phyloP scores from a whole-genome alignment of 2,329 filamentous ascomycete species.

The Thielaviopsis musarum region DNA sequence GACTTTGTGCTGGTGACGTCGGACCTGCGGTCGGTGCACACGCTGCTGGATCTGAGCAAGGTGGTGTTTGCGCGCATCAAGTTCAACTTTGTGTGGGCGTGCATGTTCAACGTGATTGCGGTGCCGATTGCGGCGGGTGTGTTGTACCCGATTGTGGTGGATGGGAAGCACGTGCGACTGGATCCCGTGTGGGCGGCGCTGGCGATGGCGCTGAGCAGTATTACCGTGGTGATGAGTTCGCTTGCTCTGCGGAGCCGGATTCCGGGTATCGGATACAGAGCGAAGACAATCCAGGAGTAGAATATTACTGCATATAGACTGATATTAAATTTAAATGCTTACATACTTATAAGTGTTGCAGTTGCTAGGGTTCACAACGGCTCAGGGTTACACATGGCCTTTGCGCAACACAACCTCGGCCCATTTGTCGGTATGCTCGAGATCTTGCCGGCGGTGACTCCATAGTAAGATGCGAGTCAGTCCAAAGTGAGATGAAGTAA shows the following conservation, averaged over 20 bases:
- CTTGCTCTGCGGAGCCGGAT: constrained; percentile 44
- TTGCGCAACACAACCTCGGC: too few relatives aligned
- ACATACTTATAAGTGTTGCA: too few relatives aligned
- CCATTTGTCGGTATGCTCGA: too few relatives aligned
- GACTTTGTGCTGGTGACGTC: constrained; percentile 69
- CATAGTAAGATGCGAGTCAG: too few relatives aligned
- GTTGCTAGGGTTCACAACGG: background rate
- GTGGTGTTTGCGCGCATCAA: constrained; percentile 63
- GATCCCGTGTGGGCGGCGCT: constrained; percentile 76
- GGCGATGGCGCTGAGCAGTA: constrained; percentile 84
- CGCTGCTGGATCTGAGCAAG: constrained; percentile 53
- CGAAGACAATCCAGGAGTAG: constrained; percentile 15
- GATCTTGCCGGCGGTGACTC: too few relatives aligned
- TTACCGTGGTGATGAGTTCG: constrained; percentile 76
- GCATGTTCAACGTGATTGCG: constrained; percentile 63
- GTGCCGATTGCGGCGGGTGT: constrained; percentile 70
- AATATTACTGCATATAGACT: too few relatives aligned
- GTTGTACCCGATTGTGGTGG: constrained; percentile 41
- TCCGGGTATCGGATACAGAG: constrained; percentile 28
- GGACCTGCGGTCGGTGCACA: constrained; percentile 51
- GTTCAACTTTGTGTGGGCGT: constrained; percentile 75
- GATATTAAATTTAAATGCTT: too few relatives aligned
- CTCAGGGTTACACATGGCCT: too few relatives aligned
- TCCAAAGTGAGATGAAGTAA: too few relatives aligned
- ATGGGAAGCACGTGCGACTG: constrained; percentile 41